Conservation (phyloP, 2,329 filamentous ascomycete genomes). For the Aspergillus candidus region DNA sequence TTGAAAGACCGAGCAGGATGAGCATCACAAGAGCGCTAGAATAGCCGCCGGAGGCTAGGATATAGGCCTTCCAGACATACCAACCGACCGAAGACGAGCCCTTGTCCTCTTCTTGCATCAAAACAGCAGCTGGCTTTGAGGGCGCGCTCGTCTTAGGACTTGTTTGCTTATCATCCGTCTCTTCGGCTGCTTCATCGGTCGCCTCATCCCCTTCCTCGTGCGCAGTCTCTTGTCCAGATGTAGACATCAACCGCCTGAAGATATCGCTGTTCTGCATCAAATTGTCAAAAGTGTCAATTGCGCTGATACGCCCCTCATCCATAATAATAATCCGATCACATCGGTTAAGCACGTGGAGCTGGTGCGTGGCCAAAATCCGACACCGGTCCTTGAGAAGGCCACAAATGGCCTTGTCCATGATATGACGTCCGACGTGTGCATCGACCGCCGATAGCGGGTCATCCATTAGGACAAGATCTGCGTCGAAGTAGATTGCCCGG, state of each 20-base stretch:
- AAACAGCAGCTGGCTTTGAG: constrained; percentile 3
- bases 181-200: constrained; percentile 20
- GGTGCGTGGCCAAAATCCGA: constrained; percentile 79
- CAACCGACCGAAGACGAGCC: constrained; percentile 67
- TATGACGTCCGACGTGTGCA: constrained; percentile 52
- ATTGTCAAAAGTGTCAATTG: constrained; percentile 79
- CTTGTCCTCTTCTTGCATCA: constrained; percentile 39
- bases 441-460: constrained; percentile 48
- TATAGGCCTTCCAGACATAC: constrained; percentile 67
- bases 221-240: constrained; percentile 26
- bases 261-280: constrained; percentile 56
- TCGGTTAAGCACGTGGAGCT: constrained; percentile 78
- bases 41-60: constrained; percentile 61
- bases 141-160: constrained; percentile 21
- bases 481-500: constrained; percentile 57
- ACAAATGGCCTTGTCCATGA: constrained; percentile 84
- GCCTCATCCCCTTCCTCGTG: constrained; percentile 43
- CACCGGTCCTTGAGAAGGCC: constrained; percentile 79
- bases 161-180: constrained; percentile 45
- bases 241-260: constrained; percentile 42
- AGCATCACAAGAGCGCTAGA: constrained; percentile 57
- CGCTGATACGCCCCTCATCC: constrained; percentile 71
- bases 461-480: constrained; percentile 55
- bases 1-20: constrained; percentile 60
- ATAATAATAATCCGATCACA: constrained; percentile 89